Evolutionary conservation across 352 stramenopile species (phyloP).

Genomic region (Globisporangium splendens): DNA sequence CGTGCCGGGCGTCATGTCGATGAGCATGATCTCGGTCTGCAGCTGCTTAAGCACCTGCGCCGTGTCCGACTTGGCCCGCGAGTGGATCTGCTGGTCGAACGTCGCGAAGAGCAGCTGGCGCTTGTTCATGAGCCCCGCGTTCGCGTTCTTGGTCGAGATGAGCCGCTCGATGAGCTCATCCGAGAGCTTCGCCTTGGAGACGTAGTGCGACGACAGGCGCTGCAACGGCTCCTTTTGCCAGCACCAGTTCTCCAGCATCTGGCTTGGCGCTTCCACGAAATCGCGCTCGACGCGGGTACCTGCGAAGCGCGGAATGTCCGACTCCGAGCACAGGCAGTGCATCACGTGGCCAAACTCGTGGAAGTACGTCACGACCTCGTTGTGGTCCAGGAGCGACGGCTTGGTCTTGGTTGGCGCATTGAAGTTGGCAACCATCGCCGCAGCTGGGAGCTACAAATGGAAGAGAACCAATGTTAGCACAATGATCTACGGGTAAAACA

Average conservation of each 20-base stretch:
- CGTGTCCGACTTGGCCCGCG: slow-evolving; percentile 79
- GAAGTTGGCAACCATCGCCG: slow-evolving; percentile 91
- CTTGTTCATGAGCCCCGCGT: slow-evolving; percentile 77
- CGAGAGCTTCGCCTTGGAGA: slow-evolving; percentile 74
- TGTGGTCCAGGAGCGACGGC: slow-evolving; percentile 75
- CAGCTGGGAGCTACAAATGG: slow-evolving; percentile 41
- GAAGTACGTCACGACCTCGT: slow-evolving; percentile 88
- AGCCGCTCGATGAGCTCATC: slow-evolving; percentile 76
- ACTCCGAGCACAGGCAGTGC: slow-evolving; percentile 86
- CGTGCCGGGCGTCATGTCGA: slow-evolving; percentile 82
- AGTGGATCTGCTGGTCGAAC: slow-evolving; percentile 87
- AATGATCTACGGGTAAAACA: too few species aligned
- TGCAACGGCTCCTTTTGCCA: slow-evolving; percentile 85
- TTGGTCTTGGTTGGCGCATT: slow-evolving; percentile 74
- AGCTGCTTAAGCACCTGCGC: slow-evolving; percentile 74
- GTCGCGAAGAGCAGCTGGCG: slow-evolving; percentile 78
- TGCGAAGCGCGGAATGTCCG: slow-evolving; percentile 72
- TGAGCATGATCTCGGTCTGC: slow-evolving; percentile 82
- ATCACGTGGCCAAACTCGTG: slow-evolving; percentile 91
- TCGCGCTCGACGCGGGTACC: slow-evolving; percentile 80
- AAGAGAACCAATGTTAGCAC: slow-evolving; percentile 7
- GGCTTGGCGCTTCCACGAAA: slow-evolving; percentile 89
- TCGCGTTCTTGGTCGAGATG: slow-evolving; percentile 86
- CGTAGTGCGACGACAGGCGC: slow-evolving; percentile 83
- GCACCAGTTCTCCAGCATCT: slow-evolving; percentile 92